Evolutionary conservation across 768 basidiomycete species (phyloP).

Genomic region (Russula sp.): DNA sequence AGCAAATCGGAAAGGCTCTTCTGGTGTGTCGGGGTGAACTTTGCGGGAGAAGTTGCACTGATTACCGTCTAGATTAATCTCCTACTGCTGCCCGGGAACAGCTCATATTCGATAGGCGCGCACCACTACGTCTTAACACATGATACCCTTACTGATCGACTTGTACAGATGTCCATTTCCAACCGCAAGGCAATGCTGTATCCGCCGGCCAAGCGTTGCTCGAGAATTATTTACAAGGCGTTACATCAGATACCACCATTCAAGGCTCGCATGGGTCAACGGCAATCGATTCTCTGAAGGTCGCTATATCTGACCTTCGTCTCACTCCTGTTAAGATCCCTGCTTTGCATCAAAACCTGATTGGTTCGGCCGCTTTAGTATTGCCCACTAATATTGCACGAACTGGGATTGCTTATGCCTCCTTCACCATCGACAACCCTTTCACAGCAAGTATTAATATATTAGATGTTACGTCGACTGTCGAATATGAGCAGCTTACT

Average conservation of each 20-base stretch:
- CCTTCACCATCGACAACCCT: constrained; percentile 60
- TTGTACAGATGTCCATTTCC: constrained; percentile 55
- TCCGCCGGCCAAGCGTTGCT: constrained; percentile 54
- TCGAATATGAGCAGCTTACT: constrained; percentile 52
- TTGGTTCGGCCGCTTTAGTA: constrained; percentile 51
- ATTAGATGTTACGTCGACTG: constrained; percentile 51
- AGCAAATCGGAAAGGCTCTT: constrained; percentile 58
- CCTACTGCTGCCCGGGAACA: constrained; percentile 57
- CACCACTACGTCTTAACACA: neutral
- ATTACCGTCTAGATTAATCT: constrained; percentile 44
- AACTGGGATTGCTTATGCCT: constrained; percentile 56
- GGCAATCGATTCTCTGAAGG: constrained; percentile 56
- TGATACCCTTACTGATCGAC: neutral
- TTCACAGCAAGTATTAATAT: constrained; percentile 73
- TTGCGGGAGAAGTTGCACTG: neutral
- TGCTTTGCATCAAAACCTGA: constrained; percentile 58
- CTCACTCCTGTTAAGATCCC: constrained; percentile 64
- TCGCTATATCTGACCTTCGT: constrained; percentile 57
- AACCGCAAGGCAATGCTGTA: constrained; percentile 53
- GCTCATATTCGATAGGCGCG: constrained; percentile 54
- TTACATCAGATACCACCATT: constrained; percentile 54
- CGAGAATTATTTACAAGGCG: constrained; percentile 67
- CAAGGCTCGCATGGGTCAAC: constrained; percentile 55
- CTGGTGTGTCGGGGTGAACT: constrained; percentile 40
- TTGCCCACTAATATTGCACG: constrained; percentile 62